Conservation (phyloP, 2,329 filamentous ascomycete genomes). For the Neobulgaria alba region DNA sequence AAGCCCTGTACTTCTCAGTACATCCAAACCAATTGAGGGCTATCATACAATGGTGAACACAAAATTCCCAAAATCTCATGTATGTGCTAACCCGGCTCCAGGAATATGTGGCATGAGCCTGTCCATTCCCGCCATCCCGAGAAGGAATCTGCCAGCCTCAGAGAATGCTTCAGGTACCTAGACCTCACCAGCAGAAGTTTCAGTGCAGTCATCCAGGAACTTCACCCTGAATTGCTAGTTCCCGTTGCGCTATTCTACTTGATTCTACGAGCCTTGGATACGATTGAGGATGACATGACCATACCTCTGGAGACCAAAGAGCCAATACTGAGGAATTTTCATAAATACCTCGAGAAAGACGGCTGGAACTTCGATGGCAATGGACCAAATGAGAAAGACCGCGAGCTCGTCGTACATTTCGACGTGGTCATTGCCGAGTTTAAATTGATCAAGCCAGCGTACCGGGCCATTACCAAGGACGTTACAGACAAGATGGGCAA, state of each 20-base stretch:
- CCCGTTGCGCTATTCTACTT: constrained; percentile 91
- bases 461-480: constrained; percentile 81
- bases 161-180: constrained; percentile 79
- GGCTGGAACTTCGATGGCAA: constrained; percentile 88
- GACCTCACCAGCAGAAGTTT: constrained; percentile 90
- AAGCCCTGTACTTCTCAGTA: constrained; percentile 60
- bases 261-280: constrained; percentile 83
- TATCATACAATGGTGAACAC: constrained; percentile 77
- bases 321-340: constrained; percentile 74
- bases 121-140: constrained; percentile 73
- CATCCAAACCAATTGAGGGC: constrained; percentile 72
- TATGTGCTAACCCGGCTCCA: constrained; percentile 32
- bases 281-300: constrained; percentile 98
- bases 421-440: constrained; percentile 79
- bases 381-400: constrained; percentile 87
- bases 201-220: constrained; percentile 83
- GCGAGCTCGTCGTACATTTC: constrained; percentile 86
- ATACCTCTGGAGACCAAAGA: constrained; percentile 75
- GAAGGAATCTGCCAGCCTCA: constrained; percentile 66
- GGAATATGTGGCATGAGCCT: constrained; percentile 95
- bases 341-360: constrained; percentile 68
- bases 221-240: constrained; percentile 87
- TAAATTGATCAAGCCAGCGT: constrained; percentile 76
- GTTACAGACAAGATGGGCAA: constrained; percentile 94
- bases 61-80: background rate